Base-by-base conservation (phyloP, 495 filamentous ascomycete species). In the Monascus purpureus region DNA sequence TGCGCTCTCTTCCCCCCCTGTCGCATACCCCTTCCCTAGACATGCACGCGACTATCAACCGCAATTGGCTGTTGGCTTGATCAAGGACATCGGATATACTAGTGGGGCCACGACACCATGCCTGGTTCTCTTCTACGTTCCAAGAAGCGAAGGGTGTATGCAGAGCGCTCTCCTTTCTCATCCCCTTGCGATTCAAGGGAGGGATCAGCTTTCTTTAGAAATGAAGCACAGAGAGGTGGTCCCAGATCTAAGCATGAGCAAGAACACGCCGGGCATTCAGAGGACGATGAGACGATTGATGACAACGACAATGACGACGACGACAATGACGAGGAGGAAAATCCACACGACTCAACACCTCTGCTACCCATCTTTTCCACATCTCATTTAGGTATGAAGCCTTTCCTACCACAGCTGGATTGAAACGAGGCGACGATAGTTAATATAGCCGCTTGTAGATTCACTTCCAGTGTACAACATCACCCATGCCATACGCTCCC, bases 281-380 rank as follows among this genome's bases (percentile, higher is more conserved):
- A 53, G 16, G 63, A 64, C 11, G 57, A 67, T 15, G 53, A 56
- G 9, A 57, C 69, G 9, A 59, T 67, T 6, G 63, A 65, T 13
- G 58, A 57, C n/a, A 53, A 55, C 5, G 50, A 47, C 9, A 55
- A 50, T 1, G 56, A 57, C 9, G 58, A 57, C 15, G 46, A 44
- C 4, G 58, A 65, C 16, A 59, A 50, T 16, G 55, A 62, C 20
- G 68, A 66, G 13, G 73, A 79, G 25, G 77, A 76, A 29, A 73
- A 64, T 33, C 57, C 56, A 15, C 59, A 62, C 35, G 73, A 67
- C 43, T 70, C 57, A 17, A 61, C 63, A 35, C 73, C 72, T 31
- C 63, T 90, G 22, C 62, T 93, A 33, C 85, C 85, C 12, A 78
- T 92, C 27, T 93, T 92, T 57, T 84, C 82, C 23, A 72, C 80